phyloP scores from a whole-genome alignment of 495 filamentous ascomycete species.

The Amphirosellinia nigrospora region DNA sequence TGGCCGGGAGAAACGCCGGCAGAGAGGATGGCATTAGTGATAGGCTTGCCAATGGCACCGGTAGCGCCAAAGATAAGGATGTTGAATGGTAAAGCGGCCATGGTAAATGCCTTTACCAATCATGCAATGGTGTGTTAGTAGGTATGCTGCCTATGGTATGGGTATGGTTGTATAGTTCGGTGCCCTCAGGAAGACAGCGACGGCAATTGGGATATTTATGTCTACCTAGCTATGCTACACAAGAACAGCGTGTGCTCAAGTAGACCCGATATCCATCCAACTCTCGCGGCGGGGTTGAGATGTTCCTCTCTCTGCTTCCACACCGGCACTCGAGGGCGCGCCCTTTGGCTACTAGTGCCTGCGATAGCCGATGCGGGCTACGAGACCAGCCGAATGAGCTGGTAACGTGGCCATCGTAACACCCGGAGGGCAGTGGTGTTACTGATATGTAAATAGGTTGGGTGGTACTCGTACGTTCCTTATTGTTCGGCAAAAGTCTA shows the following conservation, averaged over 20 bases:
- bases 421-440: neutral
- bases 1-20: constrained; percentile 57
- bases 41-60: constrained; percentile 69
- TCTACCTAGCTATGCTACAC: neutral
- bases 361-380: neutral
- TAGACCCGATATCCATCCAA: neutral
- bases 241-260: neutral
- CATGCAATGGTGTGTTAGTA: neutral
- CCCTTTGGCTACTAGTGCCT: neutral
- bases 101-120: too few species aligned
- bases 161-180: neutral
- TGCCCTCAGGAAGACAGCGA: neutral
- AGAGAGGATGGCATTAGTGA: constrained; percentile 62
- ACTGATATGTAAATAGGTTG: neutral
- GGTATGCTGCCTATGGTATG: neutral
- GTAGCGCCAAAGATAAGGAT: constrained; percentile 75
- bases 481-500: neutral
- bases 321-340: constrained; percentile 13
- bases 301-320: constrained; percentile 14
- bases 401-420: neutral
- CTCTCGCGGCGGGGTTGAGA: constrained; percentile 29
- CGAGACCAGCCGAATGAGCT: neutral
- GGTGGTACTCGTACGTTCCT: too few species aligned
- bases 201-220: neutral
- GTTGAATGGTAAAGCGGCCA: constrained; percentile 44